Percentiles rank a stretch among this genome's conserved stretches.
Evolutionary conservation across 2,329 filamentous ascomycete species (phyloP).

Genomic region (Cladophialophora bantiana): DNA sequence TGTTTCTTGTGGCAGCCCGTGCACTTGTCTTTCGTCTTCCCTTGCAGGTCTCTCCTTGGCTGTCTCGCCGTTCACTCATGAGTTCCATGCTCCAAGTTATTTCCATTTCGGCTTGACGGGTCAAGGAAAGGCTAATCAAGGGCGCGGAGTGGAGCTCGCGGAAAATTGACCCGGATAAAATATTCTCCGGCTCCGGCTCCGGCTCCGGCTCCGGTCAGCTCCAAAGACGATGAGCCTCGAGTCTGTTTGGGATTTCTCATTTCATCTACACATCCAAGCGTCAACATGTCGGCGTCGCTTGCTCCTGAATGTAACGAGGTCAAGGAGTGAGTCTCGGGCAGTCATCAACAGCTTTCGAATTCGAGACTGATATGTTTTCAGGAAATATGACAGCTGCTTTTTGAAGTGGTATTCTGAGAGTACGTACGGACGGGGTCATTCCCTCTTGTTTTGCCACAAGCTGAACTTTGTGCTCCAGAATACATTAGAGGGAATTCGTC

Average conservation of each 20-base stretch:
- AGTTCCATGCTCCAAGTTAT: too few relatives aligned
- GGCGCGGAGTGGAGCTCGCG: not conserved
- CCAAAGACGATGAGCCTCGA: not conserved
- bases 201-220: not conserved
- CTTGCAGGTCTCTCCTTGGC: too few relatives aligned
- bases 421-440: slow-evolving; percentile 55
- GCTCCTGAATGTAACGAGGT: slow-evolving; percentile 94
- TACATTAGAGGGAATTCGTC: slow-evolving; percentile 86
- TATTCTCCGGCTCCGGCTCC: not conserved
- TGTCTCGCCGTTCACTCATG: too few relatives aligned
- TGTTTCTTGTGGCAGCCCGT: too few relatives aligned
- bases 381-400: slow-evolving; percentile 96
- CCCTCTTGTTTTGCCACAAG: slow-evolving; percentile 18
- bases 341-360: too few relatives aligned
- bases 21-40: too few relatives aligned
- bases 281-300: slow-evolving; percentile 81
- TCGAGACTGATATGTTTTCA: slow-evolving; percentile 48
- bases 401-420: slow-evolving; percentile 99
- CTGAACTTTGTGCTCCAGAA: slow-evolving; percentile 62
- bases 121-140: not conserved
- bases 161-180: not conserved
- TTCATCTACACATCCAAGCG: not conserved
- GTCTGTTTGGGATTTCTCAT: not conserved
- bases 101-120: too few relatives aligned
- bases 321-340: slow-evolving; percentile 75